Evolutionary conservation across 2,329 filamentous ascomycete genomes (phyloP).

Genomic region (Neurospora crassa): DNA sequence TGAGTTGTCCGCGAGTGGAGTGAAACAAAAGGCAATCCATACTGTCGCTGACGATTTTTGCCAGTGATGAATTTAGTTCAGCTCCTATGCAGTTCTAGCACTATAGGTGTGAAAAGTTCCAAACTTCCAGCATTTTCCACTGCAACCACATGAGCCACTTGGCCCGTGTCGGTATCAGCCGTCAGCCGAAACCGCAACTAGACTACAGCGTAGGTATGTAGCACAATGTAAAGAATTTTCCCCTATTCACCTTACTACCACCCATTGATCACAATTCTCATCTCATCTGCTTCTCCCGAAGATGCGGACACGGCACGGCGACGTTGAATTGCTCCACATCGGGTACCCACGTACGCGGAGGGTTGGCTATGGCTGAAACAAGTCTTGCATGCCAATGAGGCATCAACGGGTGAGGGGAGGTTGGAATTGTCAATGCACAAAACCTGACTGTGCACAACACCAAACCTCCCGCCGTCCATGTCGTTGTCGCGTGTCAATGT

Average conservation of each 20-base stretch:
- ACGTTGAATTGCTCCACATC: not conserved
- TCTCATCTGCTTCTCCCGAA: not conserved
- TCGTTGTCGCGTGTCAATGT: not conserved
- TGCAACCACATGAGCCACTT: not conserved
- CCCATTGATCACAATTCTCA: not conserved
- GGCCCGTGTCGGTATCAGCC: not conserved
- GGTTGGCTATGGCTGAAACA: not conserved
- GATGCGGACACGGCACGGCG: not conserved
- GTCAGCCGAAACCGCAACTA: not conserved
- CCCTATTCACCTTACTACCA: not conserved
- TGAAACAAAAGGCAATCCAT: not conserved
- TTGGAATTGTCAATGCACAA: not conserved
- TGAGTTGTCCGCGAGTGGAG: not conserved
- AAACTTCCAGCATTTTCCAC: not conserved
- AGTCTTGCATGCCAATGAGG: not conserved
- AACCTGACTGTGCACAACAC: not conserved
- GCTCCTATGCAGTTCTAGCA: not conserved
- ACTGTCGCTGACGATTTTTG: not conserved
- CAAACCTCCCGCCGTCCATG: not conserved
- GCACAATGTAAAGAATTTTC: not conserved
- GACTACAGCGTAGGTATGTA: not conserved
- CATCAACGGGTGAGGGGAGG: not conserved
- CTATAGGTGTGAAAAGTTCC: not conserved
- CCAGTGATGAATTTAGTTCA: not conserved
- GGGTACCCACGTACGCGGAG: not conserved